Evolutionary conservation across 108 stramenopile genomes (phyloP), one percentile per base, ranked within the genome.

Genomic region (Cyclotella atomus): DNA sequence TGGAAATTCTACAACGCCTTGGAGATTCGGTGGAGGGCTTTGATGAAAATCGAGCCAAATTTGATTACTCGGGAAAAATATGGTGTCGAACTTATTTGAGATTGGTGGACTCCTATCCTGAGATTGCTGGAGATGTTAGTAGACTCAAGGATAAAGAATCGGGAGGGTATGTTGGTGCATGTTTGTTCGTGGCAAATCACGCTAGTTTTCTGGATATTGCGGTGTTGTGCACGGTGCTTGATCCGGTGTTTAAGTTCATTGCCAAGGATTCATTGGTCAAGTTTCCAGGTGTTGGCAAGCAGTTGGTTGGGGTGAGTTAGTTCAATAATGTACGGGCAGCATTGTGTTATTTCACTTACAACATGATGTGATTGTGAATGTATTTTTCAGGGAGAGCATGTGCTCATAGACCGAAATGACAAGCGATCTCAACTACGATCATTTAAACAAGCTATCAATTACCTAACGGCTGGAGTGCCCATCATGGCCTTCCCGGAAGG

Each of bases 401-500:
- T 93, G 15, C 63, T 93, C 30, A 93, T 93, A 59, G 86, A 90
- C 55, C 85, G 92, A 6, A 84, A 80, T 38, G 85, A 93, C 71
- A 81, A 88, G 28, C 72, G 88, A 43, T 88, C 88, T 15, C 92
- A 93, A 72, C 76, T 93, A 8, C 75, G 70, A 41, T 89, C 88
- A 1, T 93, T 93, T 79, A 89, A 88, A 77, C 79, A 88, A 49
- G 88, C 79, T 0, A 72, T 88, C 8, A 67, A 34, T 17, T 93
- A 85, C 73, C 75, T 93, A 8, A 82, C 88, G 38, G 68, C 82
- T 2, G 92, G 89, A 0, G 79, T 89, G 10, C 88, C 92, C 17
- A 79, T 93, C 74, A 90, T 93, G 92, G 92, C 92, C 0, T 93
- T 93, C 67, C 92, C 92, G 0, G 92, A 93, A 65, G 92, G 92